Evolutionary conservation across 1,139 yeast genomes (phyloP).

Genomic region (Debaryomyces psychrophilus): DNA sequence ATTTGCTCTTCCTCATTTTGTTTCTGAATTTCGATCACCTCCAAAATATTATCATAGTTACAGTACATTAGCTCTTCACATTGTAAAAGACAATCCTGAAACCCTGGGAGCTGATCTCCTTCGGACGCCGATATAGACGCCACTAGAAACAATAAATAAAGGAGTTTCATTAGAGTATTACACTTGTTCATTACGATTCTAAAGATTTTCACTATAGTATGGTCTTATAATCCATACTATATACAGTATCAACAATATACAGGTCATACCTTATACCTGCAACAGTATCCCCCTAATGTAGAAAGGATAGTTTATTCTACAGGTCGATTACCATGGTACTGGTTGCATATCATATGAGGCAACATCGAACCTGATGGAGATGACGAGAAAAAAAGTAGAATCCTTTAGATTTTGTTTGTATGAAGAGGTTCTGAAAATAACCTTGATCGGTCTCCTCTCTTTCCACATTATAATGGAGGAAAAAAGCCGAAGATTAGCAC

Average conservation of each 20-base stretch:
- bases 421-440: no score
- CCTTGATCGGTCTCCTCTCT: no score
- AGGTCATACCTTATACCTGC: not conserved
- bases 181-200: not conserved
- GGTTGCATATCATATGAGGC: no score
- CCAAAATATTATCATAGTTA: slow-evolving; percentile 16
- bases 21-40: slow-evolving; percentile 12
- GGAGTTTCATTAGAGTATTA: not conserved
- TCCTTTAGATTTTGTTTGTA: no score
- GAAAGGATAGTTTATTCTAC: no score
- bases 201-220: not conserved
- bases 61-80: slow-evolving; percentile 17
- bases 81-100: slow-evolving; percentile 24
- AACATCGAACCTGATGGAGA: no score
- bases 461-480: no score
- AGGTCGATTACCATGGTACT: no score
- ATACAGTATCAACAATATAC: not conserved
- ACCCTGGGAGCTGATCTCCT: slow-evolving; percentile 37
- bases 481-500: no score
- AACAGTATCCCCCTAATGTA: no score
- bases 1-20: slow-evolving; percentile 7
- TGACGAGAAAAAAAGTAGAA: no score
- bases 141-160: slow-evolving; percentile 4
- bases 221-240: not conserved
- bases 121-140: slow-evolving; percentile 21